These are phyloP conservation scores for Phylloporus rhodoxanthus DNA, from an alignment of 768 basidiomycete species.

Conservation along the genomic window DNA sequence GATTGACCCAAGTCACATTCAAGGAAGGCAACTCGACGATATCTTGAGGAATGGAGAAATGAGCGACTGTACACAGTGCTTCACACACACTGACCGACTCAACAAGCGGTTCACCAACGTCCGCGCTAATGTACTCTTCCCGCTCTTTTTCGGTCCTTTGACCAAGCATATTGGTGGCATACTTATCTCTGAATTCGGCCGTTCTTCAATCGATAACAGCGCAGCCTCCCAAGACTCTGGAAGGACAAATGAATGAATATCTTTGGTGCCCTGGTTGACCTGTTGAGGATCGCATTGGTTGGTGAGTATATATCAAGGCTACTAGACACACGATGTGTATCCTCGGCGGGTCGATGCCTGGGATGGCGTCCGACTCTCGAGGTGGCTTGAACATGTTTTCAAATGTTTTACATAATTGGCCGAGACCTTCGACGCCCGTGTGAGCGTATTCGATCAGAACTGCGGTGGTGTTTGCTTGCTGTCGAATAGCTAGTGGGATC, in stretches of 20 bases:
- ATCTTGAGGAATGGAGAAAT: conserved; percentile 36
- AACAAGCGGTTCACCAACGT: conserved; percentile 67
- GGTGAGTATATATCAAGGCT: neutral
- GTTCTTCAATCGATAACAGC: conserved; percentile 12
- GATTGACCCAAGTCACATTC: conserved; percentile 94
- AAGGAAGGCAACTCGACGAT: conserved; percentile 79
- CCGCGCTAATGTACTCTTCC: conserved; percentile 86
- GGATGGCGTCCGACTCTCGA: conserved; percentile 19
- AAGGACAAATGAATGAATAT: conserved; percentile 31
- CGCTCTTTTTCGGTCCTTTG: conserved; percentile 80
- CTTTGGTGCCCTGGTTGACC: conserved; percentile 25
- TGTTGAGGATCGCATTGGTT: conserved; percentile 19
- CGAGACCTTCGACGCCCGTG: conserved; percentile 64
- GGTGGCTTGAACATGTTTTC: conserved; percentile 56
- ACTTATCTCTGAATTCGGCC: conserved; percentile 9
- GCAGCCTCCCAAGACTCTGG: conserved; percentile 35
- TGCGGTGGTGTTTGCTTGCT: conserved; percentile 30
- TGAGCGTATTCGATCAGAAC: conserved; percentile 52
- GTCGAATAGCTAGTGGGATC: conserved; percentile 10
- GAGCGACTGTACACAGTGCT: neutral
- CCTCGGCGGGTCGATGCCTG: conserved; percentile 43
- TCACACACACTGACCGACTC: conserved; percentile 36
- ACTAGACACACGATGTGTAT: conserved; percentile 40
- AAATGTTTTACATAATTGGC: conserved; percentile 55
- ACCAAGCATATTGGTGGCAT: conserved; percentile 50